These are phyloP conservation scores for Trichomonas vaginalis DNA, from an alignment of 208 protist genomes.

Conservation along the genomic window DNA sequence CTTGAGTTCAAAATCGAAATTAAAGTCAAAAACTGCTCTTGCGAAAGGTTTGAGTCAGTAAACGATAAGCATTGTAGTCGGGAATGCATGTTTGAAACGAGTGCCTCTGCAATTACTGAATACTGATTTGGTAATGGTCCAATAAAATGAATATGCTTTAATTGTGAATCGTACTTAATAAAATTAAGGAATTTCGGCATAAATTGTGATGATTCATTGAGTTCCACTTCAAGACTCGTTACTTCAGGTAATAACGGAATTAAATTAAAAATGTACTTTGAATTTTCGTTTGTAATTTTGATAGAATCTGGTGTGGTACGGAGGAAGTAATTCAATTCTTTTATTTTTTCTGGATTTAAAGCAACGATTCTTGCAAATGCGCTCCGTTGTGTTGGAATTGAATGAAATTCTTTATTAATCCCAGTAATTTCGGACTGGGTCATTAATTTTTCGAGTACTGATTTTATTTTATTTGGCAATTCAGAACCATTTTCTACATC, in stretches of 20 bases:
- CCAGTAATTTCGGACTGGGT: not conserved
- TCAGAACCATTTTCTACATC: not conserved
- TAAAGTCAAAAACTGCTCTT: not conserved
- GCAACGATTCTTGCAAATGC: not conserved
- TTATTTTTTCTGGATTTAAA: not conserved
- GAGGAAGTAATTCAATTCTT: not conserved
- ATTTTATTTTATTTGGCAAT: not conserved
- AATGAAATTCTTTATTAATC: not conserved
- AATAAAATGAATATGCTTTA: not conserved
- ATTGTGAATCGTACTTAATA: not conserved
- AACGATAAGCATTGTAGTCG: not conserved
- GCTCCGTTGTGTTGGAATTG: not conserved
- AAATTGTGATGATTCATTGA: not conserved
- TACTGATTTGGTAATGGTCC: not conserved
- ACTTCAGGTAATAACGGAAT: not conserved
- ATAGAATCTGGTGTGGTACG: not conserved
- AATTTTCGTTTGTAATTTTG: not conserved
- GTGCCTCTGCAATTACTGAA: not conserved
- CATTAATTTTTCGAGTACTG: not conserved
- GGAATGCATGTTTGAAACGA: not conserved
- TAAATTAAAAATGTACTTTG: not conserved
- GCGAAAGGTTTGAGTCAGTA: not conserved
- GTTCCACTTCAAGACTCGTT: not conserved
- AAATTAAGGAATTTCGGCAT: not conserved
- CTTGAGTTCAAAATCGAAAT: not conserved